Conservation (phyloP, 371 early-diverging fungal species). For the Mortierella sp. region DNA sequence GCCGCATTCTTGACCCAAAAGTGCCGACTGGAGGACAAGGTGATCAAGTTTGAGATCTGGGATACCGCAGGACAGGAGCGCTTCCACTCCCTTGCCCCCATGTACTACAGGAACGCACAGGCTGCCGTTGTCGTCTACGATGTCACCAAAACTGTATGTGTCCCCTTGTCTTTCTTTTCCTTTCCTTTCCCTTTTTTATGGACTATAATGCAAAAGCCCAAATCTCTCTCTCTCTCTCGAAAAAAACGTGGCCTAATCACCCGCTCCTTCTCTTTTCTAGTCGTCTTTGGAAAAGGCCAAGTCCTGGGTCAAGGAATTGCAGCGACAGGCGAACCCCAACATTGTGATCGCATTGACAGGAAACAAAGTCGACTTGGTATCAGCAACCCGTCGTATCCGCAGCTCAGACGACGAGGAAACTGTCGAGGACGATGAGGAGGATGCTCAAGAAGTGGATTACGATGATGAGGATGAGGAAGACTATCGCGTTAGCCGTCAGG, state of each 20-base stretch:
- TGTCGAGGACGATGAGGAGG: constrained; percentile 49
- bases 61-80: constrained; percentile 96
- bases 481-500: constrained; percentile 60
- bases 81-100: constrained; percentile 95
- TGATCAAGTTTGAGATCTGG: constrained; percentile 91
- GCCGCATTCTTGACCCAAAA: constrained; percentile 88
- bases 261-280: constrained; percentile 44
- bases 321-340: constrained; percentile 93
- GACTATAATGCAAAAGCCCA: no score
- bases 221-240: no score
- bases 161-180: not conserved
- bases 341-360: constrained; percentile 98
- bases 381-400: constrained; percentile 31
- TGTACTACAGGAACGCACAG: constrained; percentile 98
- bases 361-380: constrained; percentile 91
- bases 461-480: constrained; percentile 56
- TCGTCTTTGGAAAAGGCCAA: constrained; percentile 97
- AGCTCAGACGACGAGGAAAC: constrained; percentile 29
- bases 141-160: constrained; percentile 88
- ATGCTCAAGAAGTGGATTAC: constrained; percentile 52
- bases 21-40: constrained; percentile 70
- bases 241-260: no score
- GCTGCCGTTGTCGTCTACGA: constrained; percentile 98
- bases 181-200: not conserved
- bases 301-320: constrained; percentile 98